Base-by-base conservation (phyloP, 768 basidiomycete genomes). In the Pholiota conissans region DNA sequence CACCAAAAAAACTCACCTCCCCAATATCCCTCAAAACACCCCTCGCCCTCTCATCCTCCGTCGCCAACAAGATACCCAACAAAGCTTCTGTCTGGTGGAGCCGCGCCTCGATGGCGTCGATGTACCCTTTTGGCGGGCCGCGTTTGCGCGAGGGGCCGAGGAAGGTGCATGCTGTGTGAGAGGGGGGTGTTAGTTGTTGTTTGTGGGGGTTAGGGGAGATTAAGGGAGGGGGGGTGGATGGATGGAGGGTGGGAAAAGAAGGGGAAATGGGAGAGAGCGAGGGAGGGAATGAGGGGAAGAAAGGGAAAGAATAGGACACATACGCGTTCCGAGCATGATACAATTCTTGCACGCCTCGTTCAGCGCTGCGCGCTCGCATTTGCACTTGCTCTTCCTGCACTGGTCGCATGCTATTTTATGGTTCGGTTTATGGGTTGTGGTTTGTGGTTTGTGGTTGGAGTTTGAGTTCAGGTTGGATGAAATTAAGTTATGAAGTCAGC, bases 111-210 rank as follows among this genome's bases (percentile, higher is more conserved):
- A 96, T 93, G 27, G 93, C 93, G 66, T 95, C 93, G 67, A 96
- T 95, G 77, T 96, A 96, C 1, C 93, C 93, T 67, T 92, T 93
- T n/a, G 91, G 90, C 3, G 90, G 90, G 2, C 93, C 93, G 62
- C 93, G 87, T 68, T 90, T 90, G 63, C 88, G 83, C 11, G 89
- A 90, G 7, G 89, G 89, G 2, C 87, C 88, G 37, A 91, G 77
- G 71, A 89, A 91, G 0, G 90, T 90, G 67, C 89, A 91, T 18
- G 83, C 88, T 90, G 67, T 27, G 20, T 6, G 13, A 32, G 13
- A 13, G 30, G 30, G 30, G 30, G 30, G 30, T 32, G 13, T 32
- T 32, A 6, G 30, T 32, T 6, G 30, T 6, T 13, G 30, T 32
- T 32, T 13, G 30, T 32, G 30, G 30, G 39, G 18, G 40, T 18